Base-by-base conservation (phyloP, 2,329 filamentous ascomycete species). In the Byssoonygena ceratinophila region DNA sequence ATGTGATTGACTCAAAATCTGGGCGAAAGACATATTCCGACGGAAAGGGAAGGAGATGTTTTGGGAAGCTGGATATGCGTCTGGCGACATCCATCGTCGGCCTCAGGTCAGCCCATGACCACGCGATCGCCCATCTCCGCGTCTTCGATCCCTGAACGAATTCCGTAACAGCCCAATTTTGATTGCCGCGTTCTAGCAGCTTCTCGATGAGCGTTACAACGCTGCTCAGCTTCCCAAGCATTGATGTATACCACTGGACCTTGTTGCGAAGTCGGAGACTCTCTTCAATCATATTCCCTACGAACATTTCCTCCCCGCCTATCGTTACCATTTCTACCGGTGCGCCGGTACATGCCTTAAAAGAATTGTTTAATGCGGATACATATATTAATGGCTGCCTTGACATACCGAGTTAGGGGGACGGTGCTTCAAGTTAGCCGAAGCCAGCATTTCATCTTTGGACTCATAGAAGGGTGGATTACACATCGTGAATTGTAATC, bases 381-480 rank as follows among this genome's bases (percentile, higher is more conserved):
- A 16, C 9, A 4, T 51, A 9, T 4, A 39, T 25, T 11, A 9
- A 31, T 12, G 5, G 34, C 23, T 34, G 18, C 12, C 0, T 34
- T 51, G 14, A 63, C 81, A 81, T 46, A 84, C 82, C 0, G 85
- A 84, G 52, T 79, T 79, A 0, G 90, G 85, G 0, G 81, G 81
- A 0, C 76, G 75, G 2, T 76, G 69, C 66, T 96, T 95, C 34
- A 76, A 68, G 14, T 73, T 66, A 0, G 86, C 84, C 1, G 83
- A 84, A 3, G 73, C 69, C 2, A 76, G 59, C 68, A 96, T 79
- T 47, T 94, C 88, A 4, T 76, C 68, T 2, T 77, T 71, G 0
- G 86, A 89, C n/a, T 75, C 68, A 71, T 96, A 97, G 70, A 98
- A 98, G 0, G 92, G 92, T 0, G 92, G 92, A 59, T 98, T 98